A percentile compares a stretch with the other conserved stretches of the same genome.
Evolutionary conservation across 2,329 filamentous ascomycete species (phyloP).

Genomic region (Chaetomium olivaceum): DNA sequence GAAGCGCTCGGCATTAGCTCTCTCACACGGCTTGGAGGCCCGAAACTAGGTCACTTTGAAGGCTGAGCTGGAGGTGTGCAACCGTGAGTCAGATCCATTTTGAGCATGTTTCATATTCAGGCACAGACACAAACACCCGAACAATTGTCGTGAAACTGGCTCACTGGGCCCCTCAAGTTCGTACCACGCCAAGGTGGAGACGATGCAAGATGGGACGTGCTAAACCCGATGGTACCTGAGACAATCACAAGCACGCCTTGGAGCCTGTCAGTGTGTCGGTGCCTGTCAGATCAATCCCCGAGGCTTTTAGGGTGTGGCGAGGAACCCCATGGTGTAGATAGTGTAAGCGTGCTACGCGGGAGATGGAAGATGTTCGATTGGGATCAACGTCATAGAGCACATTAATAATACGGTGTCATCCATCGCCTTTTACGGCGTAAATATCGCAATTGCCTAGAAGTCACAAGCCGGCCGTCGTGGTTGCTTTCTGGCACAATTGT

Average conservation of each 20-base stretch:
- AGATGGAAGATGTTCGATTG: neutral
- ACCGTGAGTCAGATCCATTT: constrained; percentile 14
- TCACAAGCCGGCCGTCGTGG: neutral
- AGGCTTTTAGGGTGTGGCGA: too few relatives aligned
- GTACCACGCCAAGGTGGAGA: neutral
- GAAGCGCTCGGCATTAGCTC: constrained; percentile 6
- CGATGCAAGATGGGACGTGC: neutral
- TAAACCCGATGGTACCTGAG: neutral
- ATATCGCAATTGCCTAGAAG: neutral
- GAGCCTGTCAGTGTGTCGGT: too few relatives aligned
- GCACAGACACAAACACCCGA: neutral
- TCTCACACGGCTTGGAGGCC: neutral
- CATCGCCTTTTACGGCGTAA: constrained; percentile 10
- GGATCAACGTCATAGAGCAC: neutral
- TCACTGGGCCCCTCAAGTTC: neutral
- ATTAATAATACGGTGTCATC: constrained; percentile 15
- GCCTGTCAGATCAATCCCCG: too few relatives aligned
- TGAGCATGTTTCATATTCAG: constrained; percentile 28
- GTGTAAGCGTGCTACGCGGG: neutral
- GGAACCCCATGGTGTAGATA: too few relatives aligned
- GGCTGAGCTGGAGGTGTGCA: constrained; percentile 5
- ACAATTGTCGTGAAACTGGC: neutral
- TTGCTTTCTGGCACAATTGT: constrained; percentile 6
- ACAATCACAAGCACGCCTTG: neutral
- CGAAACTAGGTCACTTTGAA: neutral